Base-by-base conservation (phyloP, 2,329 filamentous ascomycete genomes). In the Nemania sp. region DNA sequence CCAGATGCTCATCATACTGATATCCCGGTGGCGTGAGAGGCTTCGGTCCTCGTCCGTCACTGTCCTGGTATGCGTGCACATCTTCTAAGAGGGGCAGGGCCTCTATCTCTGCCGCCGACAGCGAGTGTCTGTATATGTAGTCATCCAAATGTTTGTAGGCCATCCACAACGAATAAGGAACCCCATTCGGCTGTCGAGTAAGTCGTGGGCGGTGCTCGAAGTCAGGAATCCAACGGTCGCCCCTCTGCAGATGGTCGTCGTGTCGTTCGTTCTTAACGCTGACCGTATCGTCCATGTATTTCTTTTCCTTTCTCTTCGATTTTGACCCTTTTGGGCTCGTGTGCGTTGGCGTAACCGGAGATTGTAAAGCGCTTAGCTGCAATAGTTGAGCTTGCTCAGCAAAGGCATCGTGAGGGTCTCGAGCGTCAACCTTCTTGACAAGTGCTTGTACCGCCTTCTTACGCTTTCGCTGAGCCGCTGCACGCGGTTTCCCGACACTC, bases 1-100 rank as follows among this genome's bases (percentile, higher is more conserved):
- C 52, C 3, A 52, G 30, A 30, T 58, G 24, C 19, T 55, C 34
- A 19, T 58, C 47, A 30, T 45, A 58, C 5, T 15, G 26, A 23
- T 36, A 55, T 6, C 55, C 55, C 8, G 28, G 44, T 1, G 55
- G 55, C 2, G 44, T 55, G 3, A 34, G 39, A 2, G 55, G 55
- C 14, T 19, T 49, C 3, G 43, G 33, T 8, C 12, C 14, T 8
- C 17, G 39, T 8, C 52, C 52, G 5, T 52, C 44, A 19, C 39
- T 55, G 11, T 58, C 24, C 24, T 58, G 55, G n/a, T 52, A 58
- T 3, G 37, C 39, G 36, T 46, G 43, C 2, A 58, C 55, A 5
- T 58, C 55, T 3, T 45, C 52, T 11, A 58, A 11, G 9, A 55
- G 30, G 0, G 55, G 55, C 7, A 58, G 20, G 1, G 40, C 23